Evolutionary conservation across 495 filamentous ascomycete species (phyloP).

Genomic region (Sordaria brevicollis): DNA sequence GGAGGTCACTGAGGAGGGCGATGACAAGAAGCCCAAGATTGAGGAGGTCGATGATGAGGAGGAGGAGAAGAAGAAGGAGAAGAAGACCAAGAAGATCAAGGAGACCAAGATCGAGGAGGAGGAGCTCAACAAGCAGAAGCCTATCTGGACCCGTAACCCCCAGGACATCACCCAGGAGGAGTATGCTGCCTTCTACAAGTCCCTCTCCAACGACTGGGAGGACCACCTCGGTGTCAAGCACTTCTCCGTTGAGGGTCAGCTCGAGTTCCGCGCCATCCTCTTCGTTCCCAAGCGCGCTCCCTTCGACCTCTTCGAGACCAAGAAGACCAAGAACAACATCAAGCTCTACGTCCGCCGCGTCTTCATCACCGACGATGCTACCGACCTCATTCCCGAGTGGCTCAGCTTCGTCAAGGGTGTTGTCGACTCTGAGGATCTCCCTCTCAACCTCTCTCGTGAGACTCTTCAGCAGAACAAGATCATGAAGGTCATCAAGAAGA

Average conservation of each 20-base stretch:
- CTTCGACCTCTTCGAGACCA: constrained; percentile 99
- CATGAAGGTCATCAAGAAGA: constrained; percentile 99
- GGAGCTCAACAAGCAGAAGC: constrained; percentile 99
- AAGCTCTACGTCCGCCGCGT: constrained; percentile 99
- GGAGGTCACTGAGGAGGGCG: constrained; percentile 50
- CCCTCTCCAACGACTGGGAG: constrained; percentile 98
- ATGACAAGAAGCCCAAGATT: constrained; percentile 80
- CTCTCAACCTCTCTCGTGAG: constrained; percentile 98
- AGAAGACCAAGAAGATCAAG: constrained; percentile 99
- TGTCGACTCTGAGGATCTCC: constrained; percentile 98
- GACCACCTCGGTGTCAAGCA: constrained; percentile 99
- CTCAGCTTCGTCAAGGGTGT: constrained; percentile 99
- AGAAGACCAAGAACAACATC: constrained; percentile 99
- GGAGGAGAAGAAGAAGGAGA: constrained; percentile 74
- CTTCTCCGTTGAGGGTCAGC: constrained; percentile 99
- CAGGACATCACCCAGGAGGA: constrained; percentile 92
- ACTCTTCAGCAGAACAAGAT: constrained; percentile 99
- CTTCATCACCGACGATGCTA: constrained; percentile 99
- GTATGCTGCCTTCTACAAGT: constrained; percentile 99
- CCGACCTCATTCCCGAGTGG: constrained; percentile 98
- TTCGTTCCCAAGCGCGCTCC: constrained; percentile 99
- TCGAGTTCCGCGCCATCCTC: constrained; percentile 98
- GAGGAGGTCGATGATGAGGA: constrained; percentile 70
- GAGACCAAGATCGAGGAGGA: constrained; percentile 97
- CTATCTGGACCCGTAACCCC: constrained; percentile 99